A percentile compares a stretch with the other conserved stretches of the same genome.
Conservation (phyloP, 169 alveolate species). For the Eimeria sp. region DNA sequence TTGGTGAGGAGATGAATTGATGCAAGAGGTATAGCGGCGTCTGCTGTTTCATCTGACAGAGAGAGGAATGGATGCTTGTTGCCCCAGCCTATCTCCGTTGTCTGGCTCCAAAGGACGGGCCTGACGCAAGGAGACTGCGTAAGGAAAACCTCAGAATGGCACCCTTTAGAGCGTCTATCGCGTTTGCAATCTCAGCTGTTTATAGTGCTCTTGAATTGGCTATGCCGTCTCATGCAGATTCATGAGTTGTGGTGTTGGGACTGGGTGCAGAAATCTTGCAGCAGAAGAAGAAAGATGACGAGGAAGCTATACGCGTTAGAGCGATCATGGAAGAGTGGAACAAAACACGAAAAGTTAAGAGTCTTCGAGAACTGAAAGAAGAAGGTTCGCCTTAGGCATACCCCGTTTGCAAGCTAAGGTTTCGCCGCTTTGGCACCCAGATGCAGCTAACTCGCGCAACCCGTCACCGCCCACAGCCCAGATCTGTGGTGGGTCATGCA, state of each 20-base stretch:
- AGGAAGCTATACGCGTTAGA: constrained; percentile 66
- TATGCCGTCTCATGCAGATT: not conserved
- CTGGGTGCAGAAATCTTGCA: constrained; percentile 66
- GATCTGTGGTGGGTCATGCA: not conserved
- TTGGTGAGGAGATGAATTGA: not conserved
- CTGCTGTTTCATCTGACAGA: not conserved
- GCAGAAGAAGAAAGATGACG: constrained; percentile 66
- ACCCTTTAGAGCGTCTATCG: not conserved
- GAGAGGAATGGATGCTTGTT: constrained; percentile 82
- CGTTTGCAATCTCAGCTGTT: not conserved
- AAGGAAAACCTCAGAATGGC: not conserved
- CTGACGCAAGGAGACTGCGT: constrained; percentile 50
- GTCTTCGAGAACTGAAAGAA: constrained; percentile 74
- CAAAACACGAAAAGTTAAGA: constrained; percentile 33
- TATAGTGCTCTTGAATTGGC: not conserved
- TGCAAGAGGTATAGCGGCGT: not conserved
- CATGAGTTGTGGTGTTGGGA: not conserved
- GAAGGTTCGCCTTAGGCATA: constrained; percentile 32
- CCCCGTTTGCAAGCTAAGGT: not conserved
- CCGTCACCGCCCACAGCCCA: not conserved
- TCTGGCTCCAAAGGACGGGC: constrained; percentile 16
- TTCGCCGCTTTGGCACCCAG: not conserved
- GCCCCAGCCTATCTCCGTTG: constrained; percentile 81
- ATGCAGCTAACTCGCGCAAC: not conserved
- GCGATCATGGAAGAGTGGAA: constrained; percentile 83